phyloP scores from a whole-genome alignment of 345 rosid species.

The Sisymbrium altissimum region DNA sequence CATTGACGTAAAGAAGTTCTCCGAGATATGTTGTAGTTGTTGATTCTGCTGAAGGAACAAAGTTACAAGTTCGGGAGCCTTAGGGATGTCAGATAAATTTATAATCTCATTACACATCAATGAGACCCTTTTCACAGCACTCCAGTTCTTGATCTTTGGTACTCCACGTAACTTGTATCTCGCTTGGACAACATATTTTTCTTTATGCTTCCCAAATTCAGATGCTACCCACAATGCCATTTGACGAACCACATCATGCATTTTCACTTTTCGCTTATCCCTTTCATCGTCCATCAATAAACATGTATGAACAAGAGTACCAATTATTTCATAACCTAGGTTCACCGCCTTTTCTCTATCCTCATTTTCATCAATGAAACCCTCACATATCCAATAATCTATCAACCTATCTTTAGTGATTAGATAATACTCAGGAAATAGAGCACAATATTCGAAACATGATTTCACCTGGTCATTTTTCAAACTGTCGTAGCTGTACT shows the following conservation, averaged over 20 bases:
- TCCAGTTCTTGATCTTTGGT: neutral
- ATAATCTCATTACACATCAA: constrained; percentile 19
- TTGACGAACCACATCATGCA: constrained; percentile 1
- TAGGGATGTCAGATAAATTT: neutral
- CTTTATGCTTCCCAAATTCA: neutral
- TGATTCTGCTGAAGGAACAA: constrained; percentile 13
- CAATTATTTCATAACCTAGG: constrained; percentile 27
- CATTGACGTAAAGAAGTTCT: constrained; percentile 22
- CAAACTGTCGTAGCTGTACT: neutral
- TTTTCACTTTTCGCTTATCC: neutral
- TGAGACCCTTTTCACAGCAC: constrained; percentile 18
- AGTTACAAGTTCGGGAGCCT: constrained; percentile 21
- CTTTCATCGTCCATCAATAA: neutral
- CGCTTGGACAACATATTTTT: neutral
- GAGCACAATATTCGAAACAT: neutral
- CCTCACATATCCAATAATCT: neutral
- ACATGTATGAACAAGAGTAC: constrained; percentile 12
- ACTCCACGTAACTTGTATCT: neutral
- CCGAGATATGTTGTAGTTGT: neutral
- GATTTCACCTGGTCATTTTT: neutral
- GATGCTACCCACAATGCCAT: constrained; percentile 22
- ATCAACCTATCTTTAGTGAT: neutral
- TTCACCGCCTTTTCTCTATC: neutral
- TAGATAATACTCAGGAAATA: neutral
- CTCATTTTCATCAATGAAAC: neutral